phyloP scores from a whole-genome alignment of 2,329 filamentous ascomycete genomes.

The Colletotrichum sublineola region DNA sequence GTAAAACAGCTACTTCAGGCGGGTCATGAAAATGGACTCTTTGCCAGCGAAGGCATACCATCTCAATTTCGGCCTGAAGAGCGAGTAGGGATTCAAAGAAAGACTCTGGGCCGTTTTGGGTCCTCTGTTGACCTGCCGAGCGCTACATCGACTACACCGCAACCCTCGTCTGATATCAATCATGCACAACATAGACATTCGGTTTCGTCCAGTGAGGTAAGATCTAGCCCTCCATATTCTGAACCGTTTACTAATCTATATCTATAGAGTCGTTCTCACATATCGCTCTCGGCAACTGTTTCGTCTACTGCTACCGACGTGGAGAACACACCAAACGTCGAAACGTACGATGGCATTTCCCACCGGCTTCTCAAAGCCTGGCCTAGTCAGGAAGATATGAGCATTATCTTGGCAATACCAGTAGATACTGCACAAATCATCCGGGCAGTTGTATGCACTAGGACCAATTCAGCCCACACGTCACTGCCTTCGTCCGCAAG shows the following conservation, averaged over 20 bases:
- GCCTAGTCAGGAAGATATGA: slow-evolving; percentile 17
- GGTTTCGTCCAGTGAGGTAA: not conserved
- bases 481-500: not conserved
- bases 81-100: not conserved
- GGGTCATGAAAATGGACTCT: not conserved
- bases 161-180: not conserved
- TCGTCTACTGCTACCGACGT: too few relatives aligned
- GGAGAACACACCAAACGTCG: not conserved
- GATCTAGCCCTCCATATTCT: too few relatives aligned
- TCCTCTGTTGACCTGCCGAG: not conserved
- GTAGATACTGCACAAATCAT: slow-evolving; percentile 21
- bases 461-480: not conserved
- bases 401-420: slow-evolving; percentile 1
- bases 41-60: not conserved
- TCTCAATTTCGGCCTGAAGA: too few relatives aligned
- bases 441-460: slow-evolving; percentile 14
- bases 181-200: not conserved
- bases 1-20: slow-evolving; percentile 48
- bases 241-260: not conserved
- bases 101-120: not conserved
- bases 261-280: not conserved
- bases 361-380: slow-evolving; percentile 12
- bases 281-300: not conserved
- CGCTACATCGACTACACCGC: too few relatives aligned
- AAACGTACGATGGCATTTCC: not conserved